Percentiles rank a stretch among this genome's conserved stretches.
Evolutionary conservation across 2,329 filamentous ascomycete species (phyloP).

Genomic region (Xylaria sp.): DNA sequence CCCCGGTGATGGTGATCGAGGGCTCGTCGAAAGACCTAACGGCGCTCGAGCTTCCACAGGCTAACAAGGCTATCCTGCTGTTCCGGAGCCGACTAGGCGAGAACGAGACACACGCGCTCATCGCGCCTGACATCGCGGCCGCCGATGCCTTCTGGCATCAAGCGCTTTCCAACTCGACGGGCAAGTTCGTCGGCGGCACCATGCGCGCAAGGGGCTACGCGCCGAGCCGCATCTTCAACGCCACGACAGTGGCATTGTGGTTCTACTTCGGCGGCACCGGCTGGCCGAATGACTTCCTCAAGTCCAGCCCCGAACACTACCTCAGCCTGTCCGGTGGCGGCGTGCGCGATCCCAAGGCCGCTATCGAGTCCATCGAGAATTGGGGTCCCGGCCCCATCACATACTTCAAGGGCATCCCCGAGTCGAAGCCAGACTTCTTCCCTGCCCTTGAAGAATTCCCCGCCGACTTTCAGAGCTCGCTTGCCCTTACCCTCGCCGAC

Average conservation of each 20-base stretch:
- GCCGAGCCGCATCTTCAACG: slow-evolving; percentile 26
- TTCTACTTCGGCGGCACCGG: slow-evolving; percentile 24
- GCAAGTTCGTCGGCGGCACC: slow-evolving; percentile 26
- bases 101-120: slow-evolving; percentile 22
- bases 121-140: slow-evolving; percentile 28
- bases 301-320: slow-evolving; percentile 32
- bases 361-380: slow-evolving; percentile 30
- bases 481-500: slow-evolving; percentile 21
- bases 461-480: background rate
- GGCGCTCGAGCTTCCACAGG: slow-evolving; percentile 25
- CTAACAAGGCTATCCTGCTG: slow-evolving; percentile 19
- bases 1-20: slow-evolving; percentile 31
- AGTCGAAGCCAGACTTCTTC: slow-evolving; percentile 23
- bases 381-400: slow-evolving; percentile 31
- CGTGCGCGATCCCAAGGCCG: slow-evolving; percentile 15
- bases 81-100: slow-evolving; percentile 33
- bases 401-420: slow-evolving; percentile 26
- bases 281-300: slow-evolving; percentile 31
- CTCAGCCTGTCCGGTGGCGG: slow-evolving; percentile 25
- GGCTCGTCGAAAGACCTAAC: slow-evolving; percentile 27
- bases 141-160: slow-evolving; percentile 30
- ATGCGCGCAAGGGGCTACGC: slow-evolving; percentile 30
- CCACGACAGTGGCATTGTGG: slow-evolving; percentile 24
- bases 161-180: slow-evolving; percentile 16
- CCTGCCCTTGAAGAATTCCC: slow-evolving; percentile 25